Conservation (phyloP, 805 yeast genomes). For the Metschnikowia cerradonensis region DNA sequence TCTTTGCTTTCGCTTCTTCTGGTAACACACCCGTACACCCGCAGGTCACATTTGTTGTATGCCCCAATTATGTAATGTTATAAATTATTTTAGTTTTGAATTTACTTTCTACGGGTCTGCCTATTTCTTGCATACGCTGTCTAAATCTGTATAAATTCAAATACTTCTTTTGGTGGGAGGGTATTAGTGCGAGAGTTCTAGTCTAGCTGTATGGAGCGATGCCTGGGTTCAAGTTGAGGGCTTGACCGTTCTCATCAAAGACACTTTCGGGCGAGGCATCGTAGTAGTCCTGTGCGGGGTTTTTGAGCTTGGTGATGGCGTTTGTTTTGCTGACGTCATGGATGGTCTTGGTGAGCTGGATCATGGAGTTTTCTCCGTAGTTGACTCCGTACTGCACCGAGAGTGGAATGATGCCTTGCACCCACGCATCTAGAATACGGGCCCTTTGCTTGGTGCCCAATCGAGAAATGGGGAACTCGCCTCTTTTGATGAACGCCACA, state of each 20-base stretch:
- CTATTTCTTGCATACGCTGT: no score
- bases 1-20: slow-evolving; percentile 5
- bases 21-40: slow-evolving; percentile 2
- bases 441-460: slow-evolving; percentile 76
- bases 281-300: slow-evolving; percentile 41
- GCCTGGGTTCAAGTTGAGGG: slow-evolving; percentile 28
- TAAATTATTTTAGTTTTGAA: no score
- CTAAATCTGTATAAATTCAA: no score
- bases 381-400: slow-evolving; percentile 47
- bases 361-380: slow-evolving; percentile 63
- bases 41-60: not conserved
- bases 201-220: slow-evolving; percentile 2
- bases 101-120: no score
- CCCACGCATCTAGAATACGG: slow-evolving; percentile 54
- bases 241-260: slow-evolving; percentile 30
- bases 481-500: slow-evolving; percentile 69
- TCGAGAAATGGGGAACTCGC: slow-evolving; percentile 64
- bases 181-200: not conserved
- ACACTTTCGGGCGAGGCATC: slow-evolving; percentile 28
- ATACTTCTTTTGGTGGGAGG: not conserved
- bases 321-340: slow-evolving; percentile 40
- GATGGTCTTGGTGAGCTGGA: slow-evolving; percentile 54
- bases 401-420: slow-evolving; percentile 42
- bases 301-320: slow-evolving; percentile 36
- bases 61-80: no score